Evolutionary conservation across 1,284 basidiomycete genomes (phyloP).

Genomic region (Rhodotorula sp.): DNA sequence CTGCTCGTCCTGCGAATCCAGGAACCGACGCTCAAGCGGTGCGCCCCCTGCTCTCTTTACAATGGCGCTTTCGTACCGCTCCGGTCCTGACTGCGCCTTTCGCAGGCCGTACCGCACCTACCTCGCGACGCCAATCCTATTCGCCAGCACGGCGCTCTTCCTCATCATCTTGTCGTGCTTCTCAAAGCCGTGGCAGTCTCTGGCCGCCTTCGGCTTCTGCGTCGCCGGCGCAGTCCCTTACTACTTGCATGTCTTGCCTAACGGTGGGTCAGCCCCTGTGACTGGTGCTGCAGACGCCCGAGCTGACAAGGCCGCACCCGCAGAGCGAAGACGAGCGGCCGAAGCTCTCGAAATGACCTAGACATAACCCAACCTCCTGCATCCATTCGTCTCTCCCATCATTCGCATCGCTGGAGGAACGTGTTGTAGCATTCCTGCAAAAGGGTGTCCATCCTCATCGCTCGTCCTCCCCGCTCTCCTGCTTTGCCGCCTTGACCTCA

Average conservation of each 20-base stretch:
- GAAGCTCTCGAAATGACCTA: constrained; percentile 22
- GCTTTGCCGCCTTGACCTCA: too few species aligned
- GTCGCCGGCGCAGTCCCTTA: constrained; percentile 34
- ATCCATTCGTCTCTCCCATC: neutral
- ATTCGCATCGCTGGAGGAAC: neutral
- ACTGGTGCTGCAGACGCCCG: too few species aligned
- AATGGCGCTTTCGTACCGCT: neutral
- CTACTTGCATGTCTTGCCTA: constrained; percentile 25
- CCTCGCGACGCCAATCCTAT: constrained; percentile 85
- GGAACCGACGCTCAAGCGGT: constrained; percentile 85
- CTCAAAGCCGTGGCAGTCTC: constrained; percentile 84
- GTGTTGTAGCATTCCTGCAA: neutral
- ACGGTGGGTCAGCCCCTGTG: constrained; percentile 1
- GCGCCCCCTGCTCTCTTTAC: constrained; percentile 23
- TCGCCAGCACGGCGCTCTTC: constrained; percentile 89
- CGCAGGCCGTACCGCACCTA: constrained; percentile 86
- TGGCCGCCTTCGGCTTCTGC: constrained; percentile 65
- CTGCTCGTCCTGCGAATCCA: constrained; percentile 84
- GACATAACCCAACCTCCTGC: neutral
- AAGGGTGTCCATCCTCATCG: neutral
- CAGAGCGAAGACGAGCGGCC: neutral
- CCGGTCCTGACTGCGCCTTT: neutral
- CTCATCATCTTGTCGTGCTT: constrained; percentile 92
- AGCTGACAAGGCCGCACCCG: neutral
- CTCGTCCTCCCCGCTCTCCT: neutral